Evolutionary conservation across 2,329 filamentous ascomycete species (phyloP), one percentile per base, ranked within the genome.

Genomic region (Mariannaea elegans): DNA sequence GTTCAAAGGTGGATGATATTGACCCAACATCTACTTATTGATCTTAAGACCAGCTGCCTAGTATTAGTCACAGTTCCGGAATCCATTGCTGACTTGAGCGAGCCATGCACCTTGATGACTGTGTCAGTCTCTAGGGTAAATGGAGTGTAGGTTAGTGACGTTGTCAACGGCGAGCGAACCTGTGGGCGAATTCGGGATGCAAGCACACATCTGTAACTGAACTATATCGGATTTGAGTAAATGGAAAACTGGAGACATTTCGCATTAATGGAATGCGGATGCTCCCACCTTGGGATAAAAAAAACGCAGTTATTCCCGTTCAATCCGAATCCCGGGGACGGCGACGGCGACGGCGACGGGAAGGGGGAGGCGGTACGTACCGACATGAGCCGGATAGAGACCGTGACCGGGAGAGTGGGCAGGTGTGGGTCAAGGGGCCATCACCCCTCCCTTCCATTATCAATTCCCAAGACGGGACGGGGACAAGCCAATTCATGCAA

Each of bases 321-420:
- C 45, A 19, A 34, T 56, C 56, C 56, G 56, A 54, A 23, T 8
- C 27, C 54, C 49, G 56, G 56, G 54, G 44, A 19, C 48, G 23
- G 48, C 48, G 56, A 58, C n/a, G 31, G 27, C 12, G 21, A n/a
- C n/a, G 27, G 27, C 27, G 27, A 12, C 27, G 27, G 6, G 36
- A 21, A 21, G 18, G 4, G 21, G 18, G 7, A 23, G 13, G 4
- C 12, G 36, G 51, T 60, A 56, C 57, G 50, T 60, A 60, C 45
- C 38, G 29, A 57, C 16, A 29, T 59, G 44, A 48, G 36, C 29
- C 44, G 32, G 50, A 18, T n/a, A 32, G 41, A 32, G 31, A 46
- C 44, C 36, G 36, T 44, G 48, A 51, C 47, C 39, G 54, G 45
- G 21, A 49, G 3, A 31, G 47, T 51, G 39, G 55, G 55, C 55